These are phyloP conservation scores for Botrytis cinerea DNA, from an alignment of 2,329 filamentous ascomycete genomes.

Conservation along the genomic window DNA sequence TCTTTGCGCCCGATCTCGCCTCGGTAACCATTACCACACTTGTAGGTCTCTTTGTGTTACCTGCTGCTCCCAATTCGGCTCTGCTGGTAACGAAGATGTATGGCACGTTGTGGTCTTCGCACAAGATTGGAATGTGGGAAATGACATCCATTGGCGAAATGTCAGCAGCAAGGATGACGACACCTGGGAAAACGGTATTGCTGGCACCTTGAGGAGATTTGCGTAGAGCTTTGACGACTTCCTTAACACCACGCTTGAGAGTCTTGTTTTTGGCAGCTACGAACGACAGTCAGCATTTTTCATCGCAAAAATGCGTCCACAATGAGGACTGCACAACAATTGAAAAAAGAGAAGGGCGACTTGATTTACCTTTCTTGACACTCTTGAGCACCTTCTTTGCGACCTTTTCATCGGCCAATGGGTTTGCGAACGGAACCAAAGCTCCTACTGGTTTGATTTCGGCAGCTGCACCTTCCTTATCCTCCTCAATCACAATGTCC, in stretches of 20 bases:
- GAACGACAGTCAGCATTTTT: constrained; percentile 29
- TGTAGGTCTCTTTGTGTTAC: constrained; percentile 92
- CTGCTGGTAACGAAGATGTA: constrained; percentile 94
- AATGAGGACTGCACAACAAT: not conserved
- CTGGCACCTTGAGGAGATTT: constrained; percentile 77
- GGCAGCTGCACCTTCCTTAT: constrained; percentile 45
- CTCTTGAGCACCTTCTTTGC: constrained; percentile 66
- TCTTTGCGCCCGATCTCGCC: constrained; percentile 48
- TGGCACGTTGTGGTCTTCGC: constrained; percentile 96
- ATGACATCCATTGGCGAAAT: constrained; percentile 99
- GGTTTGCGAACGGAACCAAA: constrained; percentile 81
- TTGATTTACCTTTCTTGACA: constrained; percentile 56
- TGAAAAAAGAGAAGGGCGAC: not conserved
- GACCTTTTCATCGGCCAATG: constrained; percentile 77
- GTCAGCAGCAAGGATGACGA: constrained; percentile 93
- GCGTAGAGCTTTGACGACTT: constrained; percentile 97
- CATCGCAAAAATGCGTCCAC: not conserved
- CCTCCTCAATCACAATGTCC: constrained; percentile 44
- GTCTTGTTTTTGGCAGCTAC: constrained; percentile 92
- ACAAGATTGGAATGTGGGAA: constrained; percentile 94
- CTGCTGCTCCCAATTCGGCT: constrained; percentile 89
- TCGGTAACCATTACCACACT: constrained; percentile 89
- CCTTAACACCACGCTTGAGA: constrained; percentile 97
- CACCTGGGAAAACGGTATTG: constrained; percentile 63
- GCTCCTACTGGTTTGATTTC: constrained; percentile 54